A percentile compares a stretch with the other conserved stretches of the same genome.
phyloP scores from a whole-genome alignment of 768 basidiomycete genomes.

The Hydnomerulius pinastri region DNA sequence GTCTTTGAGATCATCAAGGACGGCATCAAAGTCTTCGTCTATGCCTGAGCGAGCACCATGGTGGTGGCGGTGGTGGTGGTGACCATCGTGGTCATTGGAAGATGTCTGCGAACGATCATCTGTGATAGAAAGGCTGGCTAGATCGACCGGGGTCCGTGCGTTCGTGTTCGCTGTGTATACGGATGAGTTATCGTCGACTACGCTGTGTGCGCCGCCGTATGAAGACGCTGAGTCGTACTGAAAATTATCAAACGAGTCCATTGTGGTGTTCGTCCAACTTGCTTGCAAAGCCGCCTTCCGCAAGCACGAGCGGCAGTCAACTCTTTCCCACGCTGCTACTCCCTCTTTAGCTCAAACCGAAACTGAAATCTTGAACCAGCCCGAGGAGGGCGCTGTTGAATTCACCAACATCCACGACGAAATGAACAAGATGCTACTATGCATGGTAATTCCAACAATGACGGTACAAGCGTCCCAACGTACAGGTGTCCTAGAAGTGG shows the following conservation, averaged over 20 bases:
- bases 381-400: too few relatives aligned
- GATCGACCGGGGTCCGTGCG: conserved; percentile 58
- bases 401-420: too few relatives aligned
- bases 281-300: background rate
- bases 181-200: conserved; percentile 80
- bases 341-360: too few relatives aligned
- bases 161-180: conserved; percentile 76
- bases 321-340: conserved; percentile 29
- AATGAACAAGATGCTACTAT: too few relatives aligned
- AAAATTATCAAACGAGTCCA: conserved; percentile 86
- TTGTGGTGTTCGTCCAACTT: conserved; percentile 32
- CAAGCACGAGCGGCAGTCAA: conserved; percentile 17
- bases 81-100: conserved; percentile 40
- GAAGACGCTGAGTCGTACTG: conserved; percentile 84
- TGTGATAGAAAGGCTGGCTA: conserved; percentile 66
- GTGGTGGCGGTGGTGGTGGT: conserved; percentile 36
- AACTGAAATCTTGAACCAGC: too few relatives aligned
- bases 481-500: conserved; percentile 8
- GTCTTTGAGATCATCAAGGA: conserved; percentile 87
- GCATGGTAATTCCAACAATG: background rate
- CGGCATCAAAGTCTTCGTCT: conserved; percentile 89
- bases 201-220: conserved; percentile 66
- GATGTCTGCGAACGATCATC: conserved; percentile 55
- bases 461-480: conserved; percentile 8
- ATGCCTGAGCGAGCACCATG: conserved; percentile 36